Percentiles rank a stretch among this genome's conserved stretches.
Conservation (phyloP, 768 basidiomycete genomes). For the Pulveroboletus frians region DNA sequence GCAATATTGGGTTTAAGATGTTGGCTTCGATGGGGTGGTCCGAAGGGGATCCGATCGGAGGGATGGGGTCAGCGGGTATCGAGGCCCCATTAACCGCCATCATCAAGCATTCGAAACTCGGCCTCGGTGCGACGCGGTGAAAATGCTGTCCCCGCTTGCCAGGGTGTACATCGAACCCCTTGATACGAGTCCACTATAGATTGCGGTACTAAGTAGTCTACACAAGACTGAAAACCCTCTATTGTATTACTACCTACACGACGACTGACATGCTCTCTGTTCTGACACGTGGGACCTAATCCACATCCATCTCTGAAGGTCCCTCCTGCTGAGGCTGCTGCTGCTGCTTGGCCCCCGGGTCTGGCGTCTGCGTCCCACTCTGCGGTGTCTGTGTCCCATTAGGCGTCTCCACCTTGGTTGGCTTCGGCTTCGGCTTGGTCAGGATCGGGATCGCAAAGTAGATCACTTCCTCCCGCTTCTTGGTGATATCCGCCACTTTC, state of each 20-base stretch:
- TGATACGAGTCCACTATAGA: background rate
- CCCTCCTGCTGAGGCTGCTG: conserved; percentile 23
- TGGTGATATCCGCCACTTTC: conserved; percentile 74
- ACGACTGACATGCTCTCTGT: background rate
- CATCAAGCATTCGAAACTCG: conserved; percentile 82
- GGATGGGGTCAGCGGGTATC: conserved; percentile 49
- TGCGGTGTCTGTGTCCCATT: conserved; percentile 69
- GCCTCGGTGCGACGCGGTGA: conserved; percentile 59
- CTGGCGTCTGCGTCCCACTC: conserved; percentile 54
- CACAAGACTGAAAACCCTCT: background rate
- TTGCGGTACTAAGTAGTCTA: conserved; percentile 16
- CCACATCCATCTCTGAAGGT: conserved; percentile 82
- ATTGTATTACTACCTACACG: background rate
- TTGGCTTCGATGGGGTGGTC: conserved; percentile 89
- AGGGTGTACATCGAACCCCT: background rate
- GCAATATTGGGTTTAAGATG: conserved; percentile 86
- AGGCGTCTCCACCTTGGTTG: conserved; percentile 49
- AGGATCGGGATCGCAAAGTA: conserved; percentile 89
- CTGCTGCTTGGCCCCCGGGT: conserved; percentile 37
- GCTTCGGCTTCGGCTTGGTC: conserved; percentile 89
- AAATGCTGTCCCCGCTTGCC: too few relatives aligned
- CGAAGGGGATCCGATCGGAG: conserved; percentile 76
- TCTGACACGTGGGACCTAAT: conserved; percentile 39
- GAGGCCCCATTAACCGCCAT: conserved; percentile 75
- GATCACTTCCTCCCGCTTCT: conserved; percentile 89